Evolutionary conservation across 208 protist genomes (phyloP).

Genomic region (Trypanosoma rangeli): DNA sequence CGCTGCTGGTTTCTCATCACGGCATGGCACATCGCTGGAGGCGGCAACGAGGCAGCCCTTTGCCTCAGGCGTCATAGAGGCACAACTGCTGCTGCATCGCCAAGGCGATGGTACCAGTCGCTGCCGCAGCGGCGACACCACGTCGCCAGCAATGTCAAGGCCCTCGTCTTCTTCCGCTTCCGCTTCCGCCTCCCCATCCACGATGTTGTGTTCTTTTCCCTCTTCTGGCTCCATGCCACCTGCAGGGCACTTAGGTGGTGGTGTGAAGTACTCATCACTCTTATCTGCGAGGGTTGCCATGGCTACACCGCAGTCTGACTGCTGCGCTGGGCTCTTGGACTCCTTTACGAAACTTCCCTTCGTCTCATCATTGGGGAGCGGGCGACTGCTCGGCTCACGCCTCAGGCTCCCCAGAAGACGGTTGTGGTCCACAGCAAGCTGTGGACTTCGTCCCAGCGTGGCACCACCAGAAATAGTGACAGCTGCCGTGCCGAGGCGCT

Average conservation of each 20-base stretch:
- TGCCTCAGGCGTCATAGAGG: neutral
- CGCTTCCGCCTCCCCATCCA: neutral
- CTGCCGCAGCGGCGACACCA: slow-evolving; percentile 27
- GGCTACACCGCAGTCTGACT: neutral
- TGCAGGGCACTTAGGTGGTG: neutral
- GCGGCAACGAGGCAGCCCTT: neutral
- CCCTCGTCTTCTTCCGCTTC: neutral
- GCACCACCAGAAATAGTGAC: neutral
- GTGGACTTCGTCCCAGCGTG: neutral
- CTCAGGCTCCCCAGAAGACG: neutral
- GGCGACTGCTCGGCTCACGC: neutral
- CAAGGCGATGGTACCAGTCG: slow-evolving; percentile 12
- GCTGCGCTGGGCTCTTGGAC: neutral
- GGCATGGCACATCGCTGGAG: neutral
- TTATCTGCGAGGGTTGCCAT: no score
- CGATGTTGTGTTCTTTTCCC: neutral
- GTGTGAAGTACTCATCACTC: neutral
- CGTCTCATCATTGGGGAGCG: neutral
- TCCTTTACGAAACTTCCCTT: neutral
- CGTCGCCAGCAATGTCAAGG: slow-evolving; percentile 19
- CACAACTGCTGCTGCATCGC: neutral
- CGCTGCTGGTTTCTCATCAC: neutral
- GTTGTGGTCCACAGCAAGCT: slow-evolving; percentile 4
- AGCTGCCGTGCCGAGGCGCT: neutral
- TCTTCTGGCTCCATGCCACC: neutral